phyloP scores from a whole-genome alignment of 2,329 filamentous ascomycete genomes.

The Sphaerostilbella broomeana region DNA sequence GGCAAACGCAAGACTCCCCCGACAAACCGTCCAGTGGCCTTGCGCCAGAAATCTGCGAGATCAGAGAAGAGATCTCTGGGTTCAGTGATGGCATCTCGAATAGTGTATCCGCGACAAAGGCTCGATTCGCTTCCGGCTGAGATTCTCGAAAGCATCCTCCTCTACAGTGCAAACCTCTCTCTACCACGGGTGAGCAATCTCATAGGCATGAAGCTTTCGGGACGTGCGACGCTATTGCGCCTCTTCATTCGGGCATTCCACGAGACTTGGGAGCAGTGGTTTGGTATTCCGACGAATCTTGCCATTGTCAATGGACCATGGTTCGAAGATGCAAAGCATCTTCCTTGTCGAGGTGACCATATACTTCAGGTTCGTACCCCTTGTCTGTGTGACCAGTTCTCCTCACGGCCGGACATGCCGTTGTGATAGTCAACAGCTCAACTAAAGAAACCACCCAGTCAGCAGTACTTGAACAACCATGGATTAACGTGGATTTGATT shows the following conservation, averaged over 20 bases:
- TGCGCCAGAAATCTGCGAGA: slow-evolving; percentile 4
- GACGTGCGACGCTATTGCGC: slow-evolving; percentile 30
- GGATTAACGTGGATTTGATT: slow-evolving; percentile 40
- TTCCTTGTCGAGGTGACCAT: slow-evolving; percentile 30
- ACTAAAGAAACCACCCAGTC: slow-evolving; percentile 26
- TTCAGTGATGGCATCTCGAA: slow-evolving; percentile 24
- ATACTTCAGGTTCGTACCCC: slow-evolving; percentile 36
- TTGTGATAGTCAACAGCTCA: not conserved
- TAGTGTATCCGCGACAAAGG: slow-evolving; percentile 19
- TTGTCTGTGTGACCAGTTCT: not conserved
- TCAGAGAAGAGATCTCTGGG: slow-evolving; percentile 26
- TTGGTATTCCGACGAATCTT: slow-evolving; percentile 23
- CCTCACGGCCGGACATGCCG: not conserved
- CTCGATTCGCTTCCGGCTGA: slow-evolving; percentile 42
- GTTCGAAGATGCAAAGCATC: slow-evolving; percentile 4
- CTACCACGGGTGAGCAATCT: slow-evolving; percentile 39
- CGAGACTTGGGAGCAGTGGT: slow-evolving; percentile 33
- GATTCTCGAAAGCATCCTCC: slow-evolving; percentile 47
- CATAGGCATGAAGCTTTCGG: slow-evolving; percentile 42
- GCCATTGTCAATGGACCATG: slow-evolving; percentile 15
- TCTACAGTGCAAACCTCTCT: slow-evolving; percentile 42
- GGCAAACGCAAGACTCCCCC: slow-evolving; percentile 35
- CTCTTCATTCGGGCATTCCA: slow-evolving; percentile 32
- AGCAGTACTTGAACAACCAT: slow-evolving; percentile 36
- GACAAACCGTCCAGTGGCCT: slow-evolving; percentile 12